Conservation (phyloP, 495 filamentous ascomycete species). For the Xylaria scruposa region DNA sequence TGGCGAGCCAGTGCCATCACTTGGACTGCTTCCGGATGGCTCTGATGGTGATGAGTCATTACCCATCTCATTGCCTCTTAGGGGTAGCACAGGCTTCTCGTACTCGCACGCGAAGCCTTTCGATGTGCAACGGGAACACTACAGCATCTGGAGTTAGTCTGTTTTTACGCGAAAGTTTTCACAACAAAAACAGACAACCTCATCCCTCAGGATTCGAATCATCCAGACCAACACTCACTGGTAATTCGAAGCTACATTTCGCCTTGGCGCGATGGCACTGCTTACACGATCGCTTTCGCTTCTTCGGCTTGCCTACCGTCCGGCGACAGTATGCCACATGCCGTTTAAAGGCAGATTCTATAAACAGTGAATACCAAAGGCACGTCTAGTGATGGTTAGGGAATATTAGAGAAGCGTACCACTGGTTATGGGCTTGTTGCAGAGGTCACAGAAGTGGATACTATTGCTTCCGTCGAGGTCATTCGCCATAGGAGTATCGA, state of each 20-base stretch:
- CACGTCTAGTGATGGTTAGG: not conserved
- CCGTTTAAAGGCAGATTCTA: constrained; percentile 38
- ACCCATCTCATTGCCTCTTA: not conserved
- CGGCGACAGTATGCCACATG: constrained; percentile 37
- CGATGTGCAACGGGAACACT: constrained; percentile 30
- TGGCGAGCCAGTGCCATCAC: constrained; percentile 7
- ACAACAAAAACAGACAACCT: not conserved
- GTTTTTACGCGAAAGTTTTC: not conserved
- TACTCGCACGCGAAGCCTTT: constrained; percentile 34
- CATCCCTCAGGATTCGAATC: not conserved
- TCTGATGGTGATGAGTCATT: not conserved
- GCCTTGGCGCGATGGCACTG: constrained; percentile 39
- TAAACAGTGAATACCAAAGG: not conserved
- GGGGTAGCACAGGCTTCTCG: constrained; percentile 20
- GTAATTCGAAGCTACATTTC: constrained; percentile 38
- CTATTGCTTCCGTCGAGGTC: constrained; percentile 10
- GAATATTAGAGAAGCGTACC: constrained; percentile 27
- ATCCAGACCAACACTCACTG: constrained; percentile 21
- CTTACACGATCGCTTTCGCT: constrained; percentile 38
- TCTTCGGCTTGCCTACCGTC: constrained; percentile 31
- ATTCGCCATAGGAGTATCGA: constrained; percentile 9
- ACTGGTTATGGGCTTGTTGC: constrained; percentile 36
- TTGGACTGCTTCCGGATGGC: not conserved
- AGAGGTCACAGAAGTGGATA: constrained; percentile 32
- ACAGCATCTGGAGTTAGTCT: constrained; percentile 7